These are phyloP conservation scores for Calonectria crousiana DNA, from an alignment of 2,329 filamentous ascomycete species.

Conservation along the genomic window DNA sequence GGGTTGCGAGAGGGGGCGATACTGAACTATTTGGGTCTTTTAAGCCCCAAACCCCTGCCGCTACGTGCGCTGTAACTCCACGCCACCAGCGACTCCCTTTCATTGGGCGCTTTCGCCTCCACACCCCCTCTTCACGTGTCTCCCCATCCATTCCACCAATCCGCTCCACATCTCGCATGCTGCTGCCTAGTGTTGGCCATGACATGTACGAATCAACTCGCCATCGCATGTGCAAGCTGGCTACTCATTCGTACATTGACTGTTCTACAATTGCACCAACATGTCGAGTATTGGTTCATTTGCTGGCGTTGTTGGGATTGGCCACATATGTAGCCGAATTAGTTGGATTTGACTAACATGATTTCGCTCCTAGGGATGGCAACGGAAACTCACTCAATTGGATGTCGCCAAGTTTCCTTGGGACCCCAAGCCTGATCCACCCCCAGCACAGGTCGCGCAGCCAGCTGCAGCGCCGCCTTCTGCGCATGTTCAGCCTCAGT, in stretches of 20 bases:
- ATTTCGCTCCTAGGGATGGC: slow-evolving; percentile 79
- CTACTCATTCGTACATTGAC: neutral
- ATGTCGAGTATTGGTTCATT: neutral
- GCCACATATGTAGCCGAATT: neutral
- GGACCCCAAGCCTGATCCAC: slow-evolving; percentile 86
- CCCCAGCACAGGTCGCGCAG: slow-evolving; percentile 50
- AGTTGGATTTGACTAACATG: slow-evolving; percentile 34
- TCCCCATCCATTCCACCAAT: slow-evolving; percentile 17
- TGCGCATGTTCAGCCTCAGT: slow-evolving; percentile 48
- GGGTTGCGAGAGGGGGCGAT: slow-evolving; percentile 57
- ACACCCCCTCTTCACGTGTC: slow-evolving; percentile 25
- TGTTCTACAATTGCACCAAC: neutral
- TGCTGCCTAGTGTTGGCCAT: slow-evolving; percentile 14
- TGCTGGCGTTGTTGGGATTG: neutral
- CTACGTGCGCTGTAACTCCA: slow-evolving; percentile 37
- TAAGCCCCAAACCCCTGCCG: slow-evolving; percentile 55
- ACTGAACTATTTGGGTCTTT: slow-evolving; percentile 68
- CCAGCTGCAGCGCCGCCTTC: slow-evolving; percentile 38
- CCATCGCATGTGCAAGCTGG: neutral
- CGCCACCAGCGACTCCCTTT: slow-evolving; percentile 30
- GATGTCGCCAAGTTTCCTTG: slow-evolving; percentile 92
- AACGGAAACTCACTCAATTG: slow-evolving; percentile 87
- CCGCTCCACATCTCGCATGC: slow-evolving; percentile 11
- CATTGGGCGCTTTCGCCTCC: slow-evolving; percentile 35
- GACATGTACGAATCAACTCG: neutral